These are phyloP conservation scores for Knoxia roxburghii DNA, from an alignment of 257 asterid genomes.

Conservation along the genomic window DNA sequence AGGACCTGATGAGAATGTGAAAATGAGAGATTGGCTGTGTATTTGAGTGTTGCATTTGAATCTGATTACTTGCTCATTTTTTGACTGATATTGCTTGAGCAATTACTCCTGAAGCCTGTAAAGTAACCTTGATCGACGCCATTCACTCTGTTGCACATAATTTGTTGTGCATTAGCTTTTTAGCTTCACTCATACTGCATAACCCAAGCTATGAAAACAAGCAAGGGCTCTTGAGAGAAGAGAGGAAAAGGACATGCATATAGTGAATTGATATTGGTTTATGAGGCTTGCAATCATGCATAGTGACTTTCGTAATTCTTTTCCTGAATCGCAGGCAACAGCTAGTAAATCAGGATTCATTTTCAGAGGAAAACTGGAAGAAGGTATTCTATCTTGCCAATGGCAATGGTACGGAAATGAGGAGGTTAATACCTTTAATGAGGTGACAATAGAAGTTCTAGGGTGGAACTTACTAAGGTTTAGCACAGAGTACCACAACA, in stretches of 20 bases:
- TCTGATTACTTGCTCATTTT: neutral
- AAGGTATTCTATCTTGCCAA: slow-evolving; percentile 80
- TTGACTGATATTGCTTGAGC: neutral
- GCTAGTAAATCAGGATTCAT: slow-evolving; percentile 63
- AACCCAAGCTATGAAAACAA: no score
- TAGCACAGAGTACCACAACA: neutral
- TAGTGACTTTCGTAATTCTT: neutral
- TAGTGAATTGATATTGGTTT: neutral
- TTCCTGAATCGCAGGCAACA: slow-evolving; percentile 65
- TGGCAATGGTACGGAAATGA: slow-evolving; percentile 94
- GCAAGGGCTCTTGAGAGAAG: no score
- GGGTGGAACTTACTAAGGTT: neutral
- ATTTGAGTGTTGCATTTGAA: neutral
- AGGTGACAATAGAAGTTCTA: slow-evolving; percentile 31
- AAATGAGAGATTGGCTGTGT: neutral
- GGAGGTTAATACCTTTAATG: slow-evolving; percentile 81
- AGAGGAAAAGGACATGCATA: neutral
- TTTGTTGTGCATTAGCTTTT: neutral
- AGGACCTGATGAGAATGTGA: neutral
- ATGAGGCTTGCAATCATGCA: neutral
- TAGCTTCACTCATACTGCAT: no score
- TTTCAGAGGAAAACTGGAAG: slow-evolving; percentile 91
- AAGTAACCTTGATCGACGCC: no score
- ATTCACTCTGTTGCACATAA: neutral
- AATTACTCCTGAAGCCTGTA: neutral